Conservation (phyloP, 208 protist genomes). For the Trichomonas tenax region DNA sequence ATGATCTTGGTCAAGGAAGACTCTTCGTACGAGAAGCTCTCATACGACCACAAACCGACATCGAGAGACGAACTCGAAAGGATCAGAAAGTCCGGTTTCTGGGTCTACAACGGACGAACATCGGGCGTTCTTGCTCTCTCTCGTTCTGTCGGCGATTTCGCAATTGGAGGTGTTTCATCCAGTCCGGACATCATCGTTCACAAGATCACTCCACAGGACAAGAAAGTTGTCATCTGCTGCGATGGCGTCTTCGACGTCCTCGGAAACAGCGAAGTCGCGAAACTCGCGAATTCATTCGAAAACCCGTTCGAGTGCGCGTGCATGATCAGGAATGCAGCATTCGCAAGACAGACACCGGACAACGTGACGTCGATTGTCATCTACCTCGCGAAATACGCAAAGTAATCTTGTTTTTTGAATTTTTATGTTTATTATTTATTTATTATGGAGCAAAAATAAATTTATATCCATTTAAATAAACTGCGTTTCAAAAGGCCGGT, state of each 20-base stretch:
- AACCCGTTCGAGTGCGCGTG: neutral
- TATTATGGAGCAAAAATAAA: too few relatives aligned
- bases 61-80: neutral
- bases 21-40: neutral
- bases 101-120: neutral
- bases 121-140: neutral
- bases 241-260: constrained; percentile 11
- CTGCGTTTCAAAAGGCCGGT: too few relatives aligned
- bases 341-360: neutral
- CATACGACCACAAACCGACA: neutral
- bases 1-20: neutral
- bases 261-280: neutral
- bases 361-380: neutral
- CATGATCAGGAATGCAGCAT: neutral
- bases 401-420: too few relatives aligned
- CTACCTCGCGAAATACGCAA: neutral
- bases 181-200: neutral
- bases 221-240: neutral
- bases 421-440: too few relatives aligned
- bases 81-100: neutral
- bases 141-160: neutral
- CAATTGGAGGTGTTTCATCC: neutral
- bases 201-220: neutral
- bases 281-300: neutral
- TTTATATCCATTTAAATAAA: too few relatives aligned